A percentile compares a stretch with the other conserved stretches of the same genome.
These are phyloP conservation scores for Musa schizocarpa DNA, from an alignment of 176 grass and related monocot genomes.

Conservation along the genomic window DNA sequence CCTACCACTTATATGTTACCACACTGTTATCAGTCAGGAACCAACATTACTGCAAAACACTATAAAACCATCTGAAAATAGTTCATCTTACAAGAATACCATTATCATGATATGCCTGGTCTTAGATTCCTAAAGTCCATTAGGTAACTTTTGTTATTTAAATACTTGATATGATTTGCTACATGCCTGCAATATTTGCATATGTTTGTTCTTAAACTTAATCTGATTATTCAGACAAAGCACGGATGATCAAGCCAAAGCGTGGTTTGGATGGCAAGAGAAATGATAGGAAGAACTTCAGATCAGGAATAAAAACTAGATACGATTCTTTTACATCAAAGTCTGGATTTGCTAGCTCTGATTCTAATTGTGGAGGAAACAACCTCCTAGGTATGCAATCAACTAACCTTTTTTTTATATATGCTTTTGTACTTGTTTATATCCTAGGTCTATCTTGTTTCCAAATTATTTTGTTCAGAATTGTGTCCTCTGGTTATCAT, in stretches of 20 bases:
- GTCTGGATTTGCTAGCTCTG: slow-evolving; percentile 56
- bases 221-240: slow-evolving; percentile 18
- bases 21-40: too few relatives aligned
- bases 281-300: slow-evolving; percentile 79
- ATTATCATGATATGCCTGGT: too few relatives aligned
- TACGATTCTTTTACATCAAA: slow-evolving; percentile 71
- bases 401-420: slow-evolving; percentile 22
- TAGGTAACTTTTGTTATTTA: not conserved
- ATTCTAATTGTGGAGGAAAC: slow-evolving; percentile 63
- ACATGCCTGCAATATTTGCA: not conserved
- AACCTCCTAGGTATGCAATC: slow-evolving; percentile 57
- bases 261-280: slow-evolving; percentile 63
- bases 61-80: too few relatives aligned
- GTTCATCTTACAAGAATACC: too few relatives aligned
- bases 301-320: slow-evolving; percentile 64
- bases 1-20: too few relatives aligned
- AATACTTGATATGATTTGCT: not conserved
- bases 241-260: slow-evolving; percentile 71
- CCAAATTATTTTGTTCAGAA: not conserved
- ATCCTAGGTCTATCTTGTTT: not conserved
- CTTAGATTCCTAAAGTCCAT: not conserved
- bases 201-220: not conserved
- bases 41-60: too few relatives aligned
- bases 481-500: not conserved
- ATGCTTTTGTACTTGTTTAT: slow-evolving; percentile 16